These are phyloP conservation scores for Solanum infundibuliforme DNA, from an alignment of 257 asterid species.

Conservation along the genomic window DNA sequence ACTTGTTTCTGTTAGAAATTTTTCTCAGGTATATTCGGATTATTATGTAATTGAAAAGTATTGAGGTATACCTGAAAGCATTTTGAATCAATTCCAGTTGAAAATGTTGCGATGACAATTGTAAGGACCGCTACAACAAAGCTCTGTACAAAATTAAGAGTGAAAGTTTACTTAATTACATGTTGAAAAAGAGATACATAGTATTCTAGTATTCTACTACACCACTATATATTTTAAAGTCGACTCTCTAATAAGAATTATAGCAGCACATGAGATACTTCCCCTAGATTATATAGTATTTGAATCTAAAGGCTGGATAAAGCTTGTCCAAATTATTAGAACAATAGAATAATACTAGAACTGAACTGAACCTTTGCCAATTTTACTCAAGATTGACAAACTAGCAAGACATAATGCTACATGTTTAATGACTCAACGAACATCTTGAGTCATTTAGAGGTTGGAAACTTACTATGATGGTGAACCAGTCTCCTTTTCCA, in stretches of 20 bases:
- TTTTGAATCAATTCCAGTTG: slow-evolving; percentile 43
- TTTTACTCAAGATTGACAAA: background rate
- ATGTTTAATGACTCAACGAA: background rate
- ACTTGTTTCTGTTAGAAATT: background rate
- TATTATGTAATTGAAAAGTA: background rate
- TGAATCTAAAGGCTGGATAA: background rate
- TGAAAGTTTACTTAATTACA: background rate
- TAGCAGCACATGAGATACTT: background rate
- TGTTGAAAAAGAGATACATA: background rate
- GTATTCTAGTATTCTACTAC: background rate
- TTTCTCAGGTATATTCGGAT: background rate
- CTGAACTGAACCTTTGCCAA: background rate
- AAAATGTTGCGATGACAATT: slow-evolving; percentile 41
- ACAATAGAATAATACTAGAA: background rate
- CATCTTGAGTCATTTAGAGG: background rate
- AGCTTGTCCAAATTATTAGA: background rate
- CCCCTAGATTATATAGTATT: too few relatives aligned
- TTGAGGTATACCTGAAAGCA: slow-evolving; percentile 37
- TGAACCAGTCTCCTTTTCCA: slow-evolving; percentile 32
- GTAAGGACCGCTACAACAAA: slow-evolving; percentile 39
- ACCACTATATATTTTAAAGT: background rate
- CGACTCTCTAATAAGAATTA: background rate
- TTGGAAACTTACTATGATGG: slow-evolving; percentile 29
- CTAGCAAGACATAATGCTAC: background rate
- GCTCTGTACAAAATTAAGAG: slow-evolving; percentile 26